Evolutionary conservation across 176 grass and related monocot genomes (phyloP).

Genomic region (Aegilops longissima): DNA sequence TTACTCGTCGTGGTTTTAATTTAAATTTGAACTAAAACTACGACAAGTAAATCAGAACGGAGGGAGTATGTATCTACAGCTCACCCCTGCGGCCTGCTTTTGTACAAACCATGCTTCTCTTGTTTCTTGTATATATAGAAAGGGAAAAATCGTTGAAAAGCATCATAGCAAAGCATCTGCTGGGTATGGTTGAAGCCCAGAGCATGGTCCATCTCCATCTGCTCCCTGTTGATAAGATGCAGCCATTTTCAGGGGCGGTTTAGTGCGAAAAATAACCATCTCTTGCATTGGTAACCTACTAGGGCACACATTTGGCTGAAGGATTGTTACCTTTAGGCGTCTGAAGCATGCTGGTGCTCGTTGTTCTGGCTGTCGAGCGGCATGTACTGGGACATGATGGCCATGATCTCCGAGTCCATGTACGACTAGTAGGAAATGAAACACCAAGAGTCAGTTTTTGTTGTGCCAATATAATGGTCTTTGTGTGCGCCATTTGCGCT

Average conservation of each 20-base stretch:
- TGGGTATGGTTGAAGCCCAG: background rate
- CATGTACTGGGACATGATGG: conserved; percentile 99
- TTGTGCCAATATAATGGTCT: background rate
- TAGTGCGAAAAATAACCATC: background rate
- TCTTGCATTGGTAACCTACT: background rate
- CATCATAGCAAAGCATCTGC: background rate
- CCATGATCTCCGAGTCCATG: conserved; percentile 99
- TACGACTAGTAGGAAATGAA: conserved; percentile 48
- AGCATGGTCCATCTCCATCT: background rate
- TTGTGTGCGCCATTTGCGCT: no score
- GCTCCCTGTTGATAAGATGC: background rate
- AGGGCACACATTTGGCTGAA: background rate
- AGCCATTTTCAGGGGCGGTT: background rate
- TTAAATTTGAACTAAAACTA: no score
- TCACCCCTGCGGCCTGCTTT: conserved; percentile 8
- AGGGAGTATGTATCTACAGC: conserved; percentile 22
- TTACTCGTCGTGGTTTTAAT: no score
- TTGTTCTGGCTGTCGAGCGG: conserved; percentile 84
- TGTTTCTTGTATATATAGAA: conserved; percentile 24
- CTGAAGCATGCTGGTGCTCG: conserved; percentile 60
- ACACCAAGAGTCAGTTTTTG: background rate
- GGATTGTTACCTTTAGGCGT: conserved; percentile 41
- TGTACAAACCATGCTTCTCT: conserved; percentile 22
- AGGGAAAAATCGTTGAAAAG: background rate
- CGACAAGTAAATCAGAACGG: no score